phyloP scores from a whole-genome alignment of 805 yeast species.

The Clavispora asparagi region DNA sequence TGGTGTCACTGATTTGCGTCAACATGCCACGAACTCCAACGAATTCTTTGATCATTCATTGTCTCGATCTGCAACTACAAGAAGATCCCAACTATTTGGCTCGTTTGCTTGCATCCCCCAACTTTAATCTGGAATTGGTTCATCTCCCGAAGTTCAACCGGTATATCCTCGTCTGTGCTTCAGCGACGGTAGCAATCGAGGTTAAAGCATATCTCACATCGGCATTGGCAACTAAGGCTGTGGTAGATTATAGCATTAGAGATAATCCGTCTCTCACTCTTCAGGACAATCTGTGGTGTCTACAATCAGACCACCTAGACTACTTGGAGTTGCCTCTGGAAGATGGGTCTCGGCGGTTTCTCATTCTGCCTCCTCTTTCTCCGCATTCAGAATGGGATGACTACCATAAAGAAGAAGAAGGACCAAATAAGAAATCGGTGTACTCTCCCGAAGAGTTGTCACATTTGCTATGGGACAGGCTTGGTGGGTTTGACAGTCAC shows the following conservation, averaged over 20 bases:
- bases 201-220: slow-evolving; percentile 15
- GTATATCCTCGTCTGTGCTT: slow-evolving; percentile 29
- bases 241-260: slow-evolving; percentile 27
- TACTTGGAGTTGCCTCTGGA: slow-evolving; percentile 39
- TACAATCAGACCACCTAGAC: slow-evolving; percentile 1
- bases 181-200: slow-evolving; percentile 15
- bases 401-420: slow-evolving; percentile 37
- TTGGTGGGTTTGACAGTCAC: slow-evolving; percentile 36
- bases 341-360: slow-evolving; percentile 30
- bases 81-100: slow-evolving; percentile 24
- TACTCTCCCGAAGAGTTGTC: slow-evolving; percentile 37
- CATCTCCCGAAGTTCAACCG: slow-evolving; percentile 29
- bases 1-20: neutral
- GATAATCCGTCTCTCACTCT: slow-evolving; percentile 21
- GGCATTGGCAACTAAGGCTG: slow-evolving; percentile 12
- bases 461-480: slow-evolving; percentile 39
- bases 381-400: slow-evolving; percentile 43
- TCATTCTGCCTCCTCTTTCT: slow-evolving; percentile 42
- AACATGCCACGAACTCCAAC: slow-evolving; percentile 9
- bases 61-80: slow-evolving; percentile 18
- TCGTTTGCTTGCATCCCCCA: slow-evolving; percentile 18
- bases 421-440: slow-evolving; percentile 32
- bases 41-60: slow-evolving; percentile 34
- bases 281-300: slow-evolving; percentile 13
- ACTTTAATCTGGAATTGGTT: slow-evolving; percentile 28